Conservation (phyloP, 768 basidiomycete genomes). For the Pulveroboletus sp. region DNA sequence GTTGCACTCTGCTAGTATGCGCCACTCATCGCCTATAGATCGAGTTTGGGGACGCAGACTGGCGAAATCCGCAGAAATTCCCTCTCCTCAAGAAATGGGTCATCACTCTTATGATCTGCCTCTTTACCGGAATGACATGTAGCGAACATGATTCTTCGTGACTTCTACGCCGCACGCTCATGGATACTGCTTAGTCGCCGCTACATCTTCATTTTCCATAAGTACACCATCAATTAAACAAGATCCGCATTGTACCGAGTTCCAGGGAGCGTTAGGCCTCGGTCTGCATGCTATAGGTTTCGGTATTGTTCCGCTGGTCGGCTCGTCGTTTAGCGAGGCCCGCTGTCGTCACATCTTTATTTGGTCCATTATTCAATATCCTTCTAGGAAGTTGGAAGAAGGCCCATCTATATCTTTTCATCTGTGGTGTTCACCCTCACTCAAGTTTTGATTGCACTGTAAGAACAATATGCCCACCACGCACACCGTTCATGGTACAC, state of each 20-base stretch:
- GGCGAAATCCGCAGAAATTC: constrained; percentile 37
- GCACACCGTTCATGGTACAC: background rate
- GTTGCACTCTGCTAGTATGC: background rate
- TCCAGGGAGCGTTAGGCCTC: constrained; percentile 45
- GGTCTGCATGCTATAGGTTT: constrained; percentile 56
- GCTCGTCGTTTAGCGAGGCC: constrained; percentile 61
- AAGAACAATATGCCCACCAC: constrained; percentile 1
- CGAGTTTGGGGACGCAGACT: constrained; percentile 37
- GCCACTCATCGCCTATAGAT: constrained; percentile 28
- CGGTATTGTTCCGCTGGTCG: constrained; percentile 54
- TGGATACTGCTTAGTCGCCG: constrained; percentile 36
- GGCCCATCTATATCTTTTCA: constrained; percentile 55
- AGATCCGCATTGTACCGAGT: constrained; percentile 38
- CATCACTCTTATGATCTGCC: constrained; percentile 31
- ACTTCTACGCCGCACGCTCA: background rate
- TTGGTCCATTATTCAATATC: background rate
- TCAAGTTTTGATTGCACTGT: constrained; percentile 39
- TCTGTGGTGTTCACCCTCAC: constrained; percentile 45
- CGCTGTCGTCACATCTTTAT: background rate
- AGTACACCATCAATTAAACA: constrained; percentile 52
- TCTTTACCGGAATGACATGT: constrained; percentile 23
- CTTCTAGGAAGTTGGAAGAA: constrained; percentile 56
- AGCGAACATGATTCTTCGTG: background rate
- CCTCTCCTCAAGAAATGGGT: constrained; percentile 38
- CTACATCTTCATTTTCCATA: constrained; percentile 47